Base-by-base conservation (phyloP, 441 rosid genomes). In the Erysimum pusillum region DNA sequence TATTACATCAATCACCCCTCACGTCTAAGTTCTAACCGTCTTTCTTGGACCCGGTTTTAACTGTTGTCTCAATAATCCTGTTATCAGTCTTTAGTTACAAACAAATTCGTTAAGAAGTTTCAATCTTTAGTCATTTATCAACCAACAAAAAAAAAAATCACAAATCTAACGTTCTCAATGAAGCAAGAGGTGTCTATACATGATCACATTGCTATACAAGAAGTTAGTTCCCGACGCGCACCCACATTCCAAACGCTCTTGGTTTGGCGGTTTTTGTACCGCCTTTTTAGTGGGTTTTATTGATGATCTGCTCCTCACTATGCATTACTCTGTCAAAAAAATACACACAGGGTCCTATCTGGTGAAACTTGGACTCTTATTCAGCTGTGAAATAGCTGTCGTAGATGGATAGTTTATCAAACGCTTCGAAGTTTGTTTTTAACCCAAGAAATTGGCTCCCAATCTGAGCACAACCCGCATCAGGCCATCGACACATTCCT, bases 401-500 rank as follows among this genome's bases (percentile, higher is more conserved):
- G 7, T 83, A 67, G 28, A 96, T 88, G 32, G 92, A 88, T 68
- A 96, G 90, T 42, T 81, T 82, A 57, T 96, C 99, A 69, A 96
- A 86, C 54, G 99, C 97, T 73, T 96, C 99, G 53, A 88, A 91
- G 72, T 96, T 88, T 45, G 97, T 96, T 80, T 84, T 93, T 45
- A 96, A 76, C 41, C 98, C 99, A 3, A 89, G 87, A 76, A 87
- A 84, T 58, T 96, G 99, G 79, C 97, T 90, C 78, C 90, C 81
- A 22, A 88, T 73, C 69, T 87, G 98, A 60, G 96, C 96, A 83
- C 99, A 96, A 22, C 88, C 92, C 0, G 91, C 92, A 52, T 91
- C 97, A 6, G 99, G 98, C 99, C 99, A 91, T 53, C 84, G 74
- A 76, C 99, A 96, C 72, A 85, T 88, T 77, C 97, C 98, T 49